Evolutionary conservation across 129 eudicot species (phyloP), one percentile per base, ranked within the genome.

Genomic region (carrot (Daucus carota)): DNA sequence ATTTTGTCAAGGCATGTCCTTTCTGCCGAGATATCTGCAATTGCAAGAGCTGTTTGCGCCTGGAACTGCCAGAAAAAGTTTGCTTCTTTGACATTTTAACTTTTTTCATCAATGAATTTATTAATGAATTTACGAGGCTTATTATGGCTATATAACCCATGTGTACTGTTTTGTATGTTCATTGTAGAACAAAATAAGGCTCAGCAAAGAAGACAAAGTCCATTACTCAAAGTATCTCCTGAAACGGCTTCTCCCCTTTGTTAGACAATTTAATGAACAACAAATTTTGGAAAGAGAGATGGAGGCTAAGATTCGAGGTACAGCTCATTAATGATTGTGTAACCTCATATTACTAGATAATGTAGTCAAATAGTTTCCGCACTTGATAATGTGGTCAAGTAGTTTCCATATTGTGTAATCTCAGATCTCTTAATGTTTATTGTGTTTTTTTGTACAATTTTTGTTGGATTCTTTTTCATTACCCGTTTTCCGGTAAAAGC

Each of bases 271-370:
- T 38, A 81, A 82, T 48, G 81, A 81, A 75, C 92, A 94, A 54
- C 88, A 94, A 76, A 28, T 76, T 67, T 65, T 54, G 72, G 98
- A 94, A 81, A 86, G 77, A 80, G 81, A 73, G 66, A 68, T 83
- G 24, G 98, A 91, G 79, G 93, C 98, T 76, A 80, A 77, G 81
- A 86, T 89, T 75, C 88, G 75, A 81, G 97, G 98, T 94, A 80
- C 33, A 9, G 29, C 28, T 70, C 48, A 70, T 41, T 10, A 8
- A 6, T 33, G 43, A 0, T 20, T 13, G 34, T 24, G 2, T 8
- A n/a, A n/a, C 8, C 24, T n/a, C 14, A 24, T n/a, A n/a, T n/a
- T n/a, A n/a, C n/a, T n/a, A n/a, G n/a, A n/a, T n/a, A n/a, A n/a
- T n/a, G n/a, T n/a, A n/a, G n/a, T n/a, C 29, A 10, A n/a, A 26